Conservation (phyloP, 306 rosid genomes). For the Echinosophora koreensis region DNA sequence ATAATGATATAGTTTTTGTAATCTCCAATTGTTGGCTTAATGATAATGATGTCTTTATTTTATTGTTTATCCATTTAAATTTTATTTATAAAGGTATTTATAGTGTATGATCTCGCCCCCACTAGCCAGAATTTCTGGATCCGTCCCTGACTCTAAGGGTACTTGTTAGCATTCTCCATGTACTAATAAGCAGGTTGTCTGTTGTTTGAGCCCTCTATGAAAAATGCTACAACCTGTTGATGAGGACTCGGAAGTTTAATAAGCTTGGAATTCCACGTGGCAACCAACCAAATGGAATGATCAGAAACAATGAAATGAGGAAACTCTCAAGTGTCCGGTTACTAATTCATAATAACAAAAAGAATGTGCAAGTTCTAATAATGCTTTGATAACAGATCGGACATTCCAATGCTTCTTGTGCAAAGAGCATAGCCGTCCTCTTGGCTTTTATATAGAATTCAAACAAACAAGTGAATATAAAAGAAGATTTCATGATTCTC, state of each 20-base stretch:
- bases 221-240: conserved; percentile 45
- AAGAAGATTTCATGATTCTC: conserved; percentile 14
- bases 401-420: conserved; percentile 58
- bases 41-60: too few relatives aligned
- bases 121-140: too few relatives aligned
- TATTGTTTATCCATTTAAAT: too few relatives aligned
- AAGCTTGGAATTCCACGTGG: conserved; percentile 45
- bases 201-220: conserved; percentile 45
- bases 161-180: too few relatives aligned
- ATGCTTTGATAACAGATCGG: conserved; percentile 44
- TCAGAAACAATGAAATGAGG: conserved; percentile 47
- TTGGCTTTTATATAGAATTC: conserved; percentile 42
- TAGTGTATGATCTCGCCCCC: too few relatives aligned
- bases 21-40: too few relatives aligned
- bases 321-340: conserved; percentile 41
- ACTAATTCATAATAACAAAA: conserved; percentile 25
- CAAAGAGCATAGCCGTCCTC: conserved; percentile 51
- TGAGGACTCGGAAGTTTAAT: conserved; percentile 29
- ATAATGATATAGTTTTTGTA: too few relatives aligned
- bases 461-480: conserved; percentile 28
- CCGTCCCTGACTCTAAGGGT: too few relatives aligned
- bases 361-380: conserved; percentile 25
- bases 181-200: conserved; percentile 51
- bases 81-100: too few relatives aligned
- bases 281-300: conserved; percentile 47